Percentiles rank a stretch among this genome's conserved stretches.
phyloP scores from a whole-genome alignment of 1,284 basidiomycete species.

The Termitomyces sp. region DNA sequence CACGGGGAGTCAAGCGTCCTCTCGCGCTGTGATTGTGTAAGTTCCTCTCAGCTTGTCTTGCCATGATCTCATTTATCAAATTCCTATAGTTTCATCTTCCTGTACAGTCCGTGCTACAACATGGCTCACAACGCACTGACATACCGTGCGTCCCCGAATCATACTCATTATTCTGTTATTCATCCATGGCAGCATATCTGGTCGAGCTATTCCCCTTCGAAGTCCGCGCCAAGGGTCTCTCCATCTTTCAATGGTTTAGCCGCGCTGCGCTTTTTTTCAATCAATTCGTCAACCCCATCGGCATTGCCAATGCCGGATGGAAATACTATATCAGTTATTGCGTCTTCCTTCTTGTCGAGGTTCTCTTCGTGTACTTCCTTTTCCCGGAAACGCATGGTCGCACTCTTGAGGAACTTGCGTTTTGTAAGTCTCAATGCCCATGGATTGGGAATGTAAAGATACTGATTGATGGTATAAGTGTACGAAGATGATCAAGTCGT shows the following conservation, averaged over 20 bases:
- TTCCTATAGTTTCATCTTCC: constrained; percentile 43
- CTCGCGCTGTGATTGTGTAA: constrained; percentile 23
- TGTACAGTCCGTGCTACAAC: constrained; percentile 49
- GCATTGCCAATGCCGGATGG: constrained; percentile 46
- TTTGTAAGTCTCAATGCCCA: constrained; percentile 36
- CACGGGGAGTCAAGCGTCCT: constrained; percentile 38
- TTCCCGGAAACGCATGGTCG: constrained; percentile 52
- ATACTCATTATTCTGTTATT: background rate
- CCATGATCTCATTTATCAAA: background rate
- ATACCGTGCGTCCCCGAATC: constrained; percentile 34
- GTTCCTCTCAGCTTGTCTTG: background rate
- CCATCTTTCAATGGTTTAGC: constrained; percentile 47
- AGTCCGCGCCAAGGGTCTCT: constrained; percentile 45
- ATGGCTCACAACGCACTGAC: constrained; percentile 45
- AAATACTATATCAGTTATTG: constrained; percentile 43
- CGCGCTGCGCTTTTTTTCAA: constrained; percentile 53
- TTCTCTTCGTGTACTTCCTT: constrained; percentile 44
- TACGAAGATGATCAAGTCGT: constrained; percentile 43
- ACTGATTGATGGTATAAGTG: constrained; percentile 27
- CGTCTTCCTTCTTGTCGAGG: constrained; percentile 41
- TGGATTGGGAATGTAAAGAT: background rate
- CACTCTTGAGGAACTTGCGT: constrained; percentile 55
- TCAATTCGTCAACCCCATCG: constrained; percentile 56
- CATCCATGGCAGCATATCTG: constrained; percentile 35
- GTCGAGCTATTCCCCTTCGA: constrained; percentile 52